phyloP scores from a whole-genome alignment of 163 green algal genomes.

The Prototheca cutis region DNA sequence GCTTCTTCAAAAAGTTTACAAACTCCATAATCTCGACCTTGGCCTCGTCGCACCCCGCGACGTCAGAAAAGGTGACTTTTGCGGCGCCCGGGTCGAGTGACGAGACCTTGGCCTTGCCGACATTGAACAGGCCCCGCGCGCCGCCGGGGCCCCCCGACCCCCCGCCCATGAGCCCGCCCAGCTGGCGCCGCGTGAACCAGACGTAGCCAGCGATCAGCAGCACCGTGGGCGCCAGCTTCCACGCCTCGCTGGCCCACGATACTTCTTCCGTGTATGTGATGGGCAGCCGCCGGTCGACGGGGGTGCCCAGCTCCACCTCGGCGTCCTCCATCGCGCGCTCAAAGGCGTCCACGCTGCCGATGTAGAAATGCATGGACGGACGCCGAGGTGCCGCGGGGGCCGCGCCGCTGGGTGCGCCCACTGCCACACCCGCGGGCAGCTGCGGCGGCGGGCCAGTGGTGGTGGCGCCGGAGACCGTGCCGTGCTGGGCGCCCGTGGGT shows the following conservation, averaged over 20 bases:
- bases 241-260: slow-evolving; percentile 62
- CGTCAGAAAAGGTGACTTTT: slow-evolving; percentile 80
- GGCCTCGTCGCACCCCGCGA: slow-evolving; percentile 61
- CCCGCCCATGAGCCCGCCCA: slow-evolving; percentile 46
- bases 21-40: slow-evolving; percentile 97
- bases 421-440: too few relatives aligned
- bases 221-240: slow-evolving; percentile 73
- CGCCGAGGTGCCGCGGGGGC: too few relatives aligned
- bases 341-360: slow-evolving; percentile 90
- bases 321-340: slow-evolving; percentile 94
- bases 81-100: slow-evolving; percentile 85
- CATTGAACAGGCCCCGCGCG: slow-evolving; percentile 76
- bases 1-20: slow-evolving; percentile 90
- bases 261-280: slow-evolving; percentile 50
- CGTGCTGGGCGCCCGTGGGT: too few relatives aligned
- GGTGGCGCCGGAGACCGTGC: too few relatives aligned
- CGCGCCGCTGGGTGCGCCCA: too few relatives aligned
- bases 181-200: slow-evolving; percentile 64
- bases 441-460: too few relatives aligned
- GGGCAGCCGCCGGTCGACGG: slow-evolving; percentile 16
- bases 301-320: slow-evolving; percentile 49
- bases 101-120: slow-evolving; percentile 79
- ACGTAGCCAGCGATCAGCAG: slow-evolving; percentile 80
- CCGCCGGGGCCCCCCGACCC: slow-evolving; percentile 27
- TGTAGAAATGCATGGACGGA: too few relatives aligned